Evolutionary conservation across 768 basidiomycete species (phyloP).

Genomic region (Royoungia palumana): DNA sequence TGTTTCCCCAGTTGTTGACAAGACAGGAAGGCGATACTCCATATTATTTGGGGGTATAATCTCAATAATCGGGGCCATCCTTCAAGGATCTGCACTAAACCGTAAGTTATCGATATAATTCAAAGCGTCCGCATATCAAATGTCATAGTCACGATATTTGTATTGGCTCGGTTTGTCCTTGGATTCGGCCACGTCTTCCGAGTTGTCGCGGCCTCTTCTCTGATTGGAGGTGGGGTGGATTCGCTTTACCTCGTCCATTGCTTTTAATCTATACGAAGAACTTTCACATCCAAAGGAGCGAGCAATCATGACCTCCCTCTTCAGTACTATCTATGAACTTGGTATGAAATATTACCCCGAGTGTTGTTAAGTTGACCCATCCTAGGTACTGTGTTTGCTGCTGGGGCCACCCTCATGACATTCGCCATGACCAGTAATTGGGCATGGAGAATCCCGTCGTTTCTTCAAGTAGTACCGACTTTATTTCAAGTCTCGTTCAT

Average conservation of each 20-base stretch:
- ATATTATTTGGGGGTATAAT: conserved; percentile 9
- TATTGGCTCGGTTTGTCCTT: conserved; percentile 4
- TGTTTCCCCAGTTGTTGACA: neutral
- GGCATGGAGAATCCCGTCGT: conserved; percentile 8
- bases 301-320: conserved; percentile 11
- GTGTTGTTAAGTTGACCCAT: neutral
- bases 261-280: conserved; percentile 1
- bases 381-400: conserved; percentile 34
- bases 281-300: conserved; percentile 23
- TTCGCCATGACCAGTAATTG: conserved; percentile 45
- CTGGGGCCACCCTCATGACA: conserved; percentile 57
- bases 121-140: no score
- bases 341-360: neutral
- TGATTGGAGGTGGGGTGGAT: conserved; percentile 3
- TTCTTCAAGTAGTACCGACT: conserved; percentile 52
- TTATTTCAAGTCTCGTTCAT: conserved; percentile 52
- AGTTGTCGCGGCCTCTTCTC: conserved; percentile 3
- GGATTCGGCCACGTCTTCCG: neutral
- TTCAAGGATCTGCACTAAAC: conserved; percentile 11
- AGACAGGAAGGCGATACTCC: conserved; percentile 6
- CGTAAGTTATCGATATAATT: neutral
- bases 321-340: conserved; percentile 1
- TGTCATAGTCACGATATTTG: conserved; percentile 4
- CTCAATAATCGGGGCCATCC: conserved; percentile 2
- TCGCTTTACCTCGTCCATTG: no score